phyloP scores from a whole-genome alignment of 2,329 filamentous ascomycete genomes.

The Colletotrichum caudatum region DNA sequence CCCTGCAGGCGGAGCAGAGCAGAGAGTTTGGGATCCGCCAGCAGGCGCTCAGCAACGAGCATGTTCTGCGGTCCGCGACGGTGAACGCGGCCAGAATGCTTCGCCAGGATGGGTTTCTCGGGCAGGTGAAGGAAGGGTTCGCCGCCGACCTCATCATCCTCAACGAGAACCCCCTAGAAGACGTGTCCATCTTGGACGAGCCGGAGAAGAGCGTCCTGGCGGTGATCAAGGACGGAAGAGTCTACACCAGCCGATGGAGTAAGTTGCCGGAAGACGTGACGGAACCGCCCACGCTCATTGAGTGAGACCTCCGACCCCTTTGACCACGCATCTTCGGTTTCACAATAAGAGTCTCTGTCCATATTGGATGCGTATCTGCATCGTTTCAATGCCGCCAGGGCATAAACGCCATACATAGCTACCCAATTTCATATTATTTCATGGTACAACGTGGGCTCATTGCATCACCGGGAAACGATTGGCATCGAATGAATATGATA shows the following conservation, averaged over 20 bases:
- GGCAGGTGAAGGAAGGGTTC: slow-evolving; percentile 63
- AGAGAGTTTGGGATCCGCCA: slow-evolving; percentile 50
- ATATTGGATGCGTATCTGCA: not conserved
- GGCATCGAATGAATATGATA: no score
- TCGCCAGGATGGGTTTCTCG: slow-evolving; percentile 58
- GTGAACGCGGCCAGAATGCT: slow-evolving; percentile 65
- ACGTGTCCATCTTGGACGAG: slow-evolving; percentile 63
- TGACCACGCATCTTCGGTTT: no score
- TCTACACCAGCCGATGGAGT: slow-evolving; percentile 49
- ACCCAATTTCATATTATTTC: not conserved
- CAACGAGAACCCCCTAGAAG: slow-evolving; percentile 65
- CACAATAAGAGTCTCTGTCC: no score
- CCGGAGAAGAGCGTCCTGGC: slow-evolving; percentile 61
- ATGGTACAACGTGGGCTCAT: no score
- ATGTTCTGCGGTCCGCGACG: slow-evolving; percentile 49
- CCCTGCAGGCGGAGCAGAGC: slow-evolving; percentile 49
- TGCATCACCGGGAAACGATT: not conserved
- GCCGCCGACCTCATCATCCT: slow-evolving; percentile 66
- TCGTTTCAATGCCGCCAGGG: not conserved
- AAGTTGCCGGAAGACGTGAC: slow-evolving; percentile 43
- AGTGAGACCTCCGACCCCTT: slow-evolving; percentile 3
- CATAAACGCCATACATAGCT: not conserved
- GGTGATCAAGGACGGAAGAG: slow-evolving; percentile 67
- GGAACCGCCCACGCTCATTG: slow-evolving; percentile 23
- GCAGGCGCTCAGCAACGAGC: slow-evolving; percentile 43